phyloP scores from a whole-genome alignment of 2,329 filamentous ascomycete species.

The Cyphellophora europaea region DNA sequence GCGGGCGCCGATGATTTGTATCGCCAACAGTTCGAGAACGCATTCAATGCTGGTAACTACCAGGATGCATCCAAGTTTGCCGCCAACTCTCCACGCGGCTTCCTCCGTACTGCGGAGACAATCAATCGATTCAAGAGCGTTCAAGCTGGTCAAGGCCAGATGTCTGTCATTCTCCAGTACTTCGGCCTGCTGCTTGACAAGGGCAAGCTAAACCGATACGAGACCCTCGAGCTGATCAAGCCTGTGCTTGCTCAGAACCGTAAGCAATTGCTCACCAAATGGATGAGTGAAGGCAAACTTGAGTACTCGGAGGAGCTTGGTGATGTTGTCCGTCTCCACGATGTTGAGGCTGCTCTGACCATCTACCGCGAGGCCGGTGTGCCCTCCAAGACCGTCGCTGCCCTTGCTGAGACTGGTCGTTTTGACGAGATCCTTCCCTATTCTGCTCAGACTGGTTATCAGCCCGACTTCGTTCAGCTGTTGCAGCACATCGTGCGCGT shows the following conservation, averaged over 20 bases:
- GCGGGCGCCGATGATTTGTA: slow-evolving; percentile 92
- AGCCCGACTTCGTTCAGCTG: slow-evolving; percentile 88
- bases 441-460: slow-evolving; percentile 72
- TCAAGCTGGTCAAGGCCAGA: slow-evolving; percentile 59
- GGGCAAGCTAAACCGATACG: slow-evolving; percentile 81
- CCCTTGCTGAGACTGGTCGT: slow-evolving; percentile 88
- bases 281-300: slow-evolving; percentile 92
- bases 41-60: slow-evolving; percentile 72
- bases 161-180: slow-evolving; percentile 93
- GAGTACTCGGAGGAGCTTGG: slow-evolving; percentile 94
- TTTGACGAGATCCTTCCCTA: slow-evolving; percentile 97
- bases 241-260: slow-evolving; percentile 89
- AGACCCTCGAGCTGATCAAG: slow-evolving; percentile 86
- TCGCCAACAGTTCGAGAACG: slow-evolving; percentile 81
- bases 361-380: slow-evolving; percentile 90
- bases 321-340: slow-evolving; percentile 84
- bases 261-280: slow-evolving; percentile 95
- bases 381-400: slow-evolving; percentile 87
- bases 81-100: slow-evolving; percentile 90
- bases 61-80: slow-evolving; percentile 88
- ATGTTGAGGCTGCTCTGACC: slow-evolving; percentile 73
- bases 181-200: slow-evolving; percentile 97
- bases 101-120: slow-evolving; percentile 86
- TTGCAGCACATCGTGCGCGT: slow-evolving; percentile 86
- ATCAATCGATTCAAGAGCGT: slow-evolving; percentile 93